These are phyloP conservation scores for Clonostachys rhizophaga DNA, from an alignment of 2,329 filamentous ascomycete genomes.

Conservation along the genomic window DNA sequence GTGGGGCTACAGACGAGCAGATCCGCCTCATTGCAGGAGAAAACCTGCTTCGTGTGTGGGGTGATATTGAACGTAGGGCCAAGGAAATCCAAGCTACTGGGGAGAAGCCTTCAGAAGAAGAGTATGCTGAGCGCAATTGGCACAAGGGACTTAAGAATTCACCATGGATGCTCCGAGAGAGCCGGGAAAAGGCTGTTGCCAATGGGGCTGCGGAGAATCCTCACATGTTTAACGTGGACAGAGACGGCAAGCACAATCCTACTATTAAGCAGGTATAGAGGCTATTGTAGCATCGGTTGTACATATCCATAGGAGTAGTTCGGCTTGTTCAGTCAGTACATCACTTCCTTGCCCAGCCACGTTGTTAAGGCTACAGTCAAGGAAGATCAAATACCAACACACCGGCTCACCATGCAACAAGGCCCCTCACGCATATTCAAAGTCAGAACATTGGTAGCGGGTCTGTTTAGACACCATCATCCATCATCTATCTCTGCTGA, in stretches of 20 bases:
- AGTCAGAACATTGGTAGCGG: too few species aligned
- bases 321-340: too few species aligned
- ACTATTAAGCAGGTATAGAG: conserved; percentile 2
- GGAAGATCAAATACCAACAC: too few species aligned
- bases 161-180: conserved; percentile 14
- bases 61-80: conserved; percentile 69
- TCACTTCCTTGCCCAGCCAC: too few species aligned
- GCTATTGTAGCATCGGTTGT: neutral
- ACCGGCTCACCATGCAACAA: too few species aligned
- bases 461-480: too few species aligned
- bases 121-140: conserved; percentile 17
- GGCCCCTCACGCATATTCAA: too few species aligned
- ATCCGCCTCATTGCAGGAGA: conserved; percentile 73
- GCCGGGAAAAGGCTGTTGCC: conserved; percentile 7
- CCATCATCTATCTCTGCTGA: too few species aligned
- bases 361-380: too few species aligned
- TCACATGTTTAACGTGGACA: conserved; percentile 7
- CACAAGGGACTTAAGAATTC: conserved; percentile 14
- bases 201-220: conserved; percentile 13
- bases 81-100: conserved; percentile 56
- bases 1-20: conserved; percentile 19
- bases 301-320: neutral
- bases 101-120: conserved; percentile 18
- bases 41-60: conserved; percentile 83
- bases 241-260: conserved; percentile 4